Evolutionary conservation across 163 green algal species (phyloP).

Genomic region (Trebouxiophyceae sp.): DNA sequence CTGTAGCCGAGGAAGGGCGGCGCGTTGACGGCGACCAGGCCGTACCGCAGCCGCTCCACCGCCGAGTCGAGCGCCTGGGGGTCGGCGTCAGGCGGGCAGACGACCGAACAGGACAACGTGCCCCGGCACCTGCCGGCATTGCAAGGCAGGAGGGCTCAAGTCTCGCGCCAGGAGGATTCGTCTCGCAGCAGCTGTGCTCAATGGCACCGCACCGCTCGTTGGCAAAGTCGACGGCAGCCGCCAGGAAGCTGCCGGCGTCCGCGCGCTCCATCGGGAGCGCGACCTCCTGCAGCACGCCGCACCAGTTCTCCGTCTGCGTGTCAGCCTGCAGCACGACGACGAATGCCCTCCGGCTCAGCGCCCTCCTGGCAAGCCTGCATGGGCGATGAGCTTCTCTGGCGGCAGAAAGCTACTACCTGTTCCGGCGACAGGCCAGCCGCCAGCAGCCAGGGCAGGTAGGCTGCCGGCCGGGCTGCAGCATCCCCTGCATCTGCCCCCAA

Average conservation of each 20-base stretch:
- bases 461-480: too few relatives aligned
- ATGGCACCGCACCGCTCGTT: slow-evolving; percentile 52
- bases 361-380: too few relatives aligned
- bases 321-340: slow-evolving; percentile 37
- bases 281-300: slow-evolving; percentile 66
- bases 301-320: slow-evolving; percentile 62
- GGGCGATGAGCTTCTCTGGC: too few relatives aligned
- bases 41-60: slow-evolving; percentile 53
- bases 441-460: slow-evolving; percentile 42
- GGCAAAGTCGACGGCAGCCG: slow-evolving; percentile 36
- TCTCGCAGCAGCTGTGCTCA: too few relatives aligned
- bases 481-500: too few relatives aligned
- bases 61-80: slow-evolving; percentile 26
- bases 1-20: slow-evolving; percentile 34
- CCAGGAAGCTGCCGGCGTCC: slow-evolving; percentile 38
- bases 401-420: too few relatives aligned
- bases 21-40: slow-evolving; percentile 57
- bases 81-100: slow-evolving; percentile 23
- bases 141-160: too few relatives aligned
- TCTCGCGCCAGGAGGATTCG: too few relatives aligned
- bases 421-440: slow-evolving; percentile 47
- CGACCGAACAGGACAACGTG: slow-evolving; percentile 51
- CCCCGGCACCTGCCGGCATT: slow-evolving; percentile 62
- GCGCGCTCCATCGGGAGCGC: slow-evolving; percentile 26
- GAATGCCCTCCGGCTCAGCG: too few relatives aligned